Conservation (phyloP, 2,329 filamentous ascomycete species). For the Fusarium sp. region DNA sequence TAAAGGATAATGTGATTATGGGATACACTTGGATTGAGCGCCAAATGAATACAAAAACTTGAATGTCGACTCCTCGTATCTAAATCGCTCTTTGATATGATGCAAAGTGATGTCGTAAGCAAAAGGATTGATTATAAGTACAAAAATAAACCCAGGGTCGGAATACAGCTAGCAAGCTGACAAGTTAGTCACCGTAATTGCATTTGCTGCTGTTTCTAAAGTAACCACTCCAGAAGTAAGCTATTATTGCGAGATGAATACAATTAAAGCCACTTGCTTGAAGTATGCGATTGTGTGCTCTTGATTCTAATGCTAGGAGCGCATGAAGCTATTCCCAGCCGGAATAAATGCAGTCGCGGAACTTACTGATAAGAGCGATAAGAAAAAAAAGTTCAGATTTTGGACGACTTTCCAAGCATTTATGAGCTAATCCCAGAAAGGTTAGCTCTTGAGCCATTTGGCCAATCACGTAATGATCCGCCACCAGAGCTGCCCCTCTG, state of each 20-base stretch:
- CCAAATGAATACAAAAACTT: conserved; percentile 24
- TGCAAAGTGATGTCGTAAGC: too few species aligned
- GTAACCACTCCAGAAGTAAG: too few species aligned
- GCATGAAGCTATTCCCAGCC: conserved; percentile 31
- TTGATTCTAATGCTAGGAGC: background rate
- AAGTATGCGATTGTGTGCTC: background rate
- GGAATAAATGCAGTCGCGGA: background rate
- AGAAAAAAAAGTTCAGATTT: conserved; percentile 44
- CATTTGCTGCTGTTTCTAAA: too few species aligned
- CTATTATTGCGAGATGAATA: too few species aligned
- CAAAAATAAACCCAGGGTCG: too few species aligned
- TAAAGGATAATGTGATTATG: conserved; percentile 13
- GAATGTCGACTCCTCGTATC: background rate
- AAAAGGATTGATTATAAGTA: too few species aligned
- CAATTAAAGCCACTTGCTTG: too few species aligned
- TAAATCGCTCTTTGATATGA: background rate
- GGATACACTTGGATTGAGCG: conserved; percentile 24
- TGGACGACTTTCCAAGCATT: conserved; percentile 34
- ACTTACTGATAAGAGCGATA: conserved; percentile 41
- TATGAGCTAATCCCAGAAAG: background rate
- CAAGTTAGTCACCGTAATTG: too few species aligned
- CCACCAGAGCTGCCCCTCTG: conserved; percentile 41
- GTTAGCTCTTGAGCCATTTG: accelerated
- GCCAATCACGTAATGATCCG: conserved; percentile 38
- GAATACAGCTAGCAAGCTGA: too few species aligned